Evolutionary conservation across 2,329 filamentous ascomycete species (phyloP), one percentile per base, ranked within the genome.

Genomic region (Zalaria sp.): DNA sequence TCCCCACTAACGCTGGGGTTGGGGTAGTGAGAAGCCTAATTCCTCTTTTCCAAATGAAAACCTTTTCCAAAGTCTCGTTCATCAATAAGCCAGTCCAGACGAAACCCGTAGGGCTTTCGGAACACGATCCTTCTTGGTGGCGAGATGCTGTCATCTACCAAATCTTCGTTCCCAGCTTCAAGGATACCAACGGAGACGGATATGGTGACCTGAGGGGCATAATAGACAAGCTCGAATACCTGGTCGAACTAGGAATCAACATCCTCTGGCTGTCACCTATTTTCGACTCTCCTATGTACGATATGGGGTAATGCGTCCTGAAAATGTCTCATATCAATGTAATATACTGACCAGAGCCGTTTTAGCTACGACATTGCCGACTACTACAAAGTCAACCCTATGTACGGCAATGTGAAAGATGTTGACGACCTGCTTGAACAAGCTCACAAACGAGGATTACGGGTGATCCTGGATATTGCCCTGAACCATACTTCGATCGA

Each of bases 151-250:
- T 69, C 6, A 71, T 77, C 25, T 79, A 79, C 53, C 73, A 79
- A 48, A 69, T 79, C 46, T 79, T 77, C 53, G 72, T 73, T 2
- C 68, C 74, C n/a, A 74, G 70, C 26, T 78, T 77, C 60, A 68
- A 73, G 47, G 73, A 77, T 53, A 69, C 68, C 35, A 75, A 69
- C 18, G 70, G 68, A 34, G 67, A 72, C 43, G 73, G 73, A 4
- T 57, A 68, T 37, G 73, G 73, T 34, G 73, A 77, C 46, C 57
- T 77, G n/a, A 66, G 65, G 37, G 73, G 74, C 32, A 73, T 77
- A 48, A 73, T 74, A 39, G 68, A 67, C 10, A 64, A 71, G 38
- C 59, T 77, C 11, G 70, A 74, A 52, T 75, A 77, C 49, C 62
- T 75, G 44, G 62, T 68, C 46, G 57, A 65, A 3, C 63, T 75